Evolutionary conservation across 2,329 filamentous ascomycete genomes (phyloP).

Genomic region (Paraphoma chrysanthemicola): DNA sequence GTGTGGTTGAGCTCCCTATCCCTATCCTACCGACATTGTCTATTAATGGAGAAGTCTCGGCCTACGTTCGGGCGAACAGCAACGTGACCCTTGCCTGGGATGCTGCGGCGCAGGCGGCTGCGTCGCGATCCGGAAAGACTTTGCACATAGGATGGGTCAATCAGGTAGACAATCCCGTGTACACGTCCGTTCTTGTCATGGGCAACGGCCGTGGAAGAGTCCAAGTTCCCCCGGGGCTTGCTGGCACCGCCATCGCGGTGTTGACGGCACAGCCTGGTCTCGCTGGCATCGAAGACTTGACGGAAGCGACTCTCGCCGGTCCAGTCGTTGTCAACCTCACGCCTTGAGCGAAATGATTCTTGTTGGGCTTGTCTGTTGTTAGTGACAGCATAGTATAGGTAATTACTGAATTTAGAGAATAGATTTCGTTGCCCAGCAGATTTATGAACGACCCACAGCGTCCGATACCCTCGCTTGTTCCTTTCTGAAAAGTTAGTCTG

Average conservation of each 20-base stretch:
- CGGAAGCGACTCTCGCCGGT: slow-evolving; percentile 6
- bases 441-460: no score
- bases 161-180: slow-evolving; percentile 4
- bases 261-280: slow-evolving; percentile 2
- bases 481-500: no score
- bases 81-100: slow-evolving; percentile 1
- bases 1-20: slow-evolving; percentile 5
- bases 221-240: neutral
- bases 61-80: neutral
- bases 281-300: slow-evolving; percentile 2
- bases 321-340: slow-evolving; percentile 10
- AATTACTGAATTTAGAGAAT: no score
- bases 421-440: no score
- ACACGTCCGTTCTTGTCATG: neutral
- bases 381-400: no score
- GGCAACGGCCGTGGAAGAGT: neutral
- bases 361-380: no score
- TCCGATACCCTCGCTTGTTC: no score
- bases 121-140: neutral
- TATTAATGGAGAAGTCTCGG: neutral
- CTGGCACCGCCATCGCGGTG: slow-evolving; percentile 10
- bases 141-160: slow-evolving; percentile 3
- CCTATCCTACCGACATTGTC: slow-evolving; percentile 6
- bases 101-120: slow-evolving; percentile 1
- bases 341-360: no score